phyloP scores from a whole-genome alignment of 306 rosid species.

The Prunus padus region DNA sequence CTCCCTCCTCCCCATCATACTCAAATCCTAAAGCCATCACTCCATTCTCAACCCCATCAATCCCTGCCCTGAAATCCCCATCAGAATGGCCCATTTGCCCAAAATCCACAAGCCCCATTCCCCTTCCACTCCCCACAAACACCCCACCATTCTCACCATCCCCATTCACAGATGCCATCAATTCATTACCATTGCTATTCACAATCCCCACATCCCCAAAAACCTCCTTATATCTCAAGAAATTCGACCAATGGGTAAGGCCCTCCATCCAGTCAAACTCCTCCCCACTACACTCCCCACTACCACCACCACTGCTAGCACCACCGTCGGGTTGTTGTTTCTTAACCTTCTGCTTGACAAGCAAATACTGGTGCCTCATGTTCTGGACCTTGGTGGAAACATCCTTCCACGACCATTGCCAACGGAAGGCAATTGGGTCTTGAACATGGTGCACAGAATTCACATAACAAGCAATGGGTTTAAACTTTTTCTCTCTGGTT shows the following conservation, averaged over 20 bases:
- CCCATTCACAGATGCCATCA: slow-evolving; percentile 41
- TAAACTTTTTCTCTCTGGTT: slow-evolving; percentile 91
- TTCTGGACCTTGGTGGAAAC: slow-evolving; percentile 97
- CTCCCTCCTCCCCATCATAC: slow-evolving; percentile 72
- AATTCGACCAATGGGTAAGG: slow-evolving; percentile 82
- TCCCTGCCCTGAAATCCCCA: slow-evolving; percentile 65
- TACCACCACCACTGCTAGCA: slow-evolving; percentile 22
- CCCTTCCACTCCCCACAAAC: slow-evolving; percentile 50
- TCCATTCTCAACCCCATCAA: slow-evolving; percentile 82
- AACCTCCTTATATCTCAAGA: slow-evolving; percentile 89
- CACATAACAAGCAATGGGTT: slow-evolving; percentile 83
- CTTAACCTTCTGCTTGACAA: slow-evolving; percentile 95
- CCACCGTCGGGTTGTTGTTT: slow-evolving; percentile 47
- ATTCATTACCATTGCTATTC: slow-evolving; percentile 45
- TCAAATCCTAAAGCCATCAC: slow-evolving; percentile 83
- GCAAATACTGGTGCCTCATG: slow-evolving; percentile 93
- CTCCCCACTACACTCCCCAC: slow-evolving; percentile 51
- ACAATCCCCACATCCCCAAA: slow-evolving; percentile 76
- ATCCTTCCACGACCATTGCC: slow-evolving; percentile 99
- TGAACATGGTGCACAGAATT: slow-evolving; percentile 68
- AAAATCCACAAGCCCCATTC: slow-evolving; percentile 73
- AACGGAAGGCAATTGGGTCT: slow-evolving; percentile 73
- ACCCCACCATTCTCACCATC: slow-evolving; percentile 53
- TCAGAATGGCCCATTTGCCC: slow-evolving; percentile 72
- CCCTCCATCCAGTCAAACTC: slow-evolving; percentile 97